phyloP scores from a whole-genome alignment of 139 green algal genomes.

The Coelastrella sp. region DNA sequence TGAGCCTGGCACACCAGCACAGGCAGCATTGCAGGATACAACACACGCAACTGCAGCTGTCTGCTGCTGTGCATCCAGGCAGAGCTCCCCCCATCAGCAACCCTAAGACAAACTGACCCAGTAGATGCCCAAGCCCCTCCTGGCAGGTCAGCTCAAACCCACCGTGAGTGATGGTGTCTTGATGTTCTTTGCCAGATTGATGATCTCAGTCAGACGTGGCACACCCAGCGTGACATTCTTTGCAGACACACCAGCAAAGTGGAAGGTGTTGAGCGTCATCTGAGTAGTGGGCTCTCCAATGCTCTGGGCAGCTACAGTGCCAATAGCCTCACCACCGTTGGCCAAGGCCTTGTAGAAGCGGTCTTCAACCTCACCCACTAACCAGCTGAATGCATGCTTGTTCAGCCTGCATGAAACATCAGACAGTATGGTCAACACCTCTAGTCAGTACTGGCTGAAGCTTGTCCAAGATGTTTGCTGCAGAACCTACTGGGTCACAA shows the following conservation, averaged over 20 bases:
- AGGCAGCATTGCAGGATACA: too few relatives aligned
- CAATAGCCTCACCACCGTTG: constrained; percentile 88
- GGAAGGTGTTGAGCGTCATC: constrained; percentile 99
- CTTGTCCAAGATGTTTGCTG: too few relatives aligned
- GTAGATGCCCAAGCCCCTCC: neutral
- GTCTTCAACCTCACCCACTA: constrained; percentile 93
- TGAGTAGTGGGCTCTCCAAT: constrained; percentile 98
- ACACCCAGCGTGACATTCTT: constrained; percentile 99
- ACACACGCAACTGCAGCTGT: too few relatives aligned
- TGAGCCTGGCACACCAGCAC: neutral
- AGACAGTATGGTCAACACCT: too few relatives aligned
- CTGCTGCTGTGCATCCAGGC: too few relatives aligned
- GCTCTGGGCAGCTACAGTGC: constrained; percentile 95
- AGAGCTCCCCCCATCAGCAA: too few relatives aligned
- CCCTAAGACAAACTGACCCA: neutral
- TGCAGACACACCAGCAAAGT: constrained; percentile 94
- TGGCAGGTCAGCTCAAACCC: neutral
- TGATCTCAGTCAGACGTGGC: constrained; percentile 98
- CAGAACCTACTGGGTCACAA: too few relatives aligned
- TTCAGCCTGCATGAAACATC: constrained; percentile 69
- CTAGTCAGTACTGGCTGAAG: too few relatives aligned
- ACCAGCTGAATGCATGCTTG: constrained; percentile 89
- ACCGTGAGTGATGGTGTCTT: constrained; percentile 97
- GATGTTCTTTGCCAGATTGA: constrained; percentile 99
- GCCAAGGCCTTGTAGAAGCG: constrained; percentile 79